These are phyloP conservation scores for Clonostachys chloroleuca DNA, from an alignment of 2,329 filamentous ascomycete species.

Conservation along the genomic window DNA sequence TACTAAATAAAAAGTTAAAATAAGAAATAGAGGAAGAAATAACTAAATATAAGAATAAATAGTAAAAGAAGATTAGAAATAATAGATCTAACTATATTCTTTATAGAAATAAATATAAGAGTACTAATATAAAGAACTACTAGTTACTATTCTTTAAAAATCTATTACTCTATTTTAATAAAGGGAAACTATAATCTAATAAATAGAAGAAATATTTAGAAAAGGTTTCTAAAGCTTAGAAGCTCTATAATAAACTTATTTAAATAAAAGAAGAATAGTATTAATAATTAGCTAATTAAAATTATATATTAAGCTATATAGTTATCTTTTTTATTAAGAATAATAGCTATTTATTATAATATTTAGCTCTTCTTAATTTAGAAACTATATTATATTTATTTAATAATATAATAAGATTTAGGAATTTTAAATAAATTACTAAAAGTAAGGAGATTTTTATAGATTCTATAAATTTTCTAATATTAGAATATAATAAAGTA, in stretches of 20 bases:
- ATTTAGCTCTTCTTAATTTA: too few relatives aligned
- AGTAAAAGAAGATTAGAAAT: background rate
- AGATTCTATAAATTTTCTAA: background rate
- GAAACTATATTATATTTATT: background rate
- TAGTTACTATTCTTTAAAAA: too few relatives aligned
- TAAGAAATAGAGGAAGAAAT: background rate
- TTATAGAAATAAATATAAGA: too few relatives aligned
- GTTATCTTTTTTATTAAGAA: background rate
- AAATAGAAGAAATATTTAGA: background rate
- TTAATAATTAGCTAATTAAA: background rate
- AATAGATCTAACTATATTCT: too few relatives aligned
- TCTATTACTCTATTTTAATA: too few relatives aligned
- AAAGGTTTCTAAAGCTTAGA: background rate
- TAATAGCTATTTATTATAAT: too few relatives aligned
- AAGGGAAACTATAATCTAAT: too few relatives aligned
- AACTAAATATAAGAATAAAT: background rate
- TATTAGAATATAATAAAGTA: background rate
- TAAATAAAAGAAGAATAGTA: background rate
- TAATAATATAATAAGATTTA: background rate
- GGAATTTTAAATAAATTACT: background rate
- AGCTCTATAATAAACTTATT: background rate
- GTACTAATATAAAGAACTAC: too few relatives aligned
- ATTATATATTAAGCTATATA: background rate
- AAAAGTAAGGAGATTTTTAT: background rate
- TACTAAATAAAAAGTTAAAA: background rate